Percentiles rank a stretch among this genome's conserved stretches.
phyloP scores from a whole-genome alignment of 2,329 filamentous ascomycete genomes.

The Ascochyta lentis region DNA sequence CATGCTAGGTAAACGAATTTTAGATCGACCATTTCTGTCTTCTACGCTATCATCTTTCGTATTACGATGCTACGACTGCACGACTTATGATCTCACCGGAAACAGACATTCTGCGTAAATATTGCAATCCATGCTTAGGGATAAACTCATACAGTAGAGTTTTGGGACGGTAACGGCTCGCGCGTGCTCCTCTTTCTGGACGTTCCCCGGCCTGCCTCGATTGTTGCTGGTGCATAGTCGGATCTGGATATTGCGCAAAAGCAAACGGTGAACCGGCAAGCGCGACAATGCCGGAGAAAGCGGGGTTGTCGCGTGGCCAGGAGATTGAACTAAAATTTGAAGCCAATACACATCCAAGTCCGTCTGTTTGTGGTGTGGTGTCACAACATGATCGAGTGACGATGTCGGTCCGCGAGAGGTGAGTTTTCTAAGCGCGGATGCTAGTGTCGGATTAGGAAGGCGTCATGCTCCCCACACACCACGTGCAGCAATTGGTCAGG shows the following conservation, averaged over 20 bases:
- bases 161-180: conserved; percentile 1
- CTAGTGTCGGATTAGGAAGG: conserved; percentile 27
- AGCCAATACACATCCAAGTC: background rate
- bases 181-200: conserved; percentile 1
- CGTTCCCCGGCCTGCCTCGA: background rate
- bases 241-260: conserved; percentile 6
- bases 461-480: conserved; percentile 13
- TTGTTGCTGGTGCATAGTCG: conserved; percentile 13
- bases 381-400: conserved; percentile 4
- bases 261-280: background rate
- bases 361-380: conserved; percentile 10
- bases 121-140: background rate
- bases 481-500: conserved; percentile 25
- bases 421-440: conserved; percentile 11
- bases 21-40: background rate
- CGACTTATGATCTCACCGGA: background rate
- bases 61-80: background rate
- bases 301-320: background rate
- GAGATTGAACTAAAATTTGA: background rate
- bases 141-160: background rate
- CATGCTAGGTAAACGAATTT: conserved; percentile 22
- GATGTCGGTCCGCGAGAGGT: conserved; percentile 16
- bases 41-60: no score
- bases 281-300: background rate
- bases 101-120: background rate